Evolutionary conservation across 1,284 basidiomycete genomes (phyloP).

Genomic region (Ceratobasidium sp.): DNA sequence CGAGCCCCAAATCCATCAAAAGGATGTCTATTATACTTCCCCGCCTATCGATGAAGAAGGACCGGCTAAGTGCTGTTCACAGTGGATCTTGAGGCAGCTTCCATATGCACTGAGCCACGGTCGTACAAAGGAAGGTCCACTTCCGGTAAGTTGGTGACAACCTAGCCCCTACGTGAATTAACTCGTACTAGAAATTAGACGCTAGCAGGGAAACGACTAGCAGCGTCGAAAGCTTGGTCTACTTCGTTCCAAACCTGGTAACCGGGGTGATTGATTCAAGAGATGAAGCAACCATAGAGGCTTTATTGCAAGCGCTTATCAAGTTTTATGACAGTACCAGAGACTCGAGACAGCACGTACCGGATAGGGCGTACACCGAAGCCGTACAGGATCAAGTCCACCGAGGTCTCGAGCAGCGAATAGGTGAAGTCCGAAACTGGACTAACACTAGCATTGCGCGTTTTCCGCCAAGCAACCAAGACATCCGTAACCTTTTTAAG

Average conservation of each 20-base stretch:
- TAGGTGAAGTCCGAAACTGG: conserved; percentile 67
- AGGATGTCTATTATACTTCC: no score
- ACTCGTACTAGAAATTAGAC: conserved; percentile 26
- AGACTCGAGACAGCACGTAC: conserved; percentile 48
- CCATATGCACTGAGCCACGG: conserved; percentile 6
- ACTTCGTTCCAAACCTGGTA: no score
- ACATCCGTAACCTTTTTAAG: conserved; percentile 63
- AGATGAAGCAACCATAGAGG: neutral
- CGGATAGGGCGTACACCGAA: neutral
- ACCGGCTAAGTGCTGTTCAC: no score
- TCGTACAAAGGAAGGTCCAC: neutral
- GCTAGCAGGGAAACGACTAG: conserved; percentile 11
- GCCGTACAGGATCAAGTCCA: conserved; percentile 61
- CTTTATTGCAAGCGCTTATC: neutral
- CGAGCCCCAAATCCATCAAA: no score
- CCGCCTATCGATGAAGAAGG: no score
- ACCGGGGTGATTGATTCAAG: no score
- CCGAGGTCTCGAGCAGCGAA: conserved; percentile 60
- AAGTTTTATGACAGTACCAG: neutral
- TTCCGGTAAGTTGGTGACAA: conserved; percentile 33
- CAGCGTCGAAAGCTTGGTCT: neutral
- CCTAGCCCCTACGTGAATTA: neutral
- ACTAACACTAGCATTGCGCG: conserved; percentile 64
- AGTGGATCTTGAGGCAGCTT: neutral
- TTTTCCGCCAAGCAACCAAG: conserved; percentile 63